A percentile compares a stretch with the other conserved stretches of the same genome.
These are phyloP conservation scores for Phytophthora chlamydospora DNA, from an alignment of 352 stramenopile species.

Conservation along the genomic window DNA sequence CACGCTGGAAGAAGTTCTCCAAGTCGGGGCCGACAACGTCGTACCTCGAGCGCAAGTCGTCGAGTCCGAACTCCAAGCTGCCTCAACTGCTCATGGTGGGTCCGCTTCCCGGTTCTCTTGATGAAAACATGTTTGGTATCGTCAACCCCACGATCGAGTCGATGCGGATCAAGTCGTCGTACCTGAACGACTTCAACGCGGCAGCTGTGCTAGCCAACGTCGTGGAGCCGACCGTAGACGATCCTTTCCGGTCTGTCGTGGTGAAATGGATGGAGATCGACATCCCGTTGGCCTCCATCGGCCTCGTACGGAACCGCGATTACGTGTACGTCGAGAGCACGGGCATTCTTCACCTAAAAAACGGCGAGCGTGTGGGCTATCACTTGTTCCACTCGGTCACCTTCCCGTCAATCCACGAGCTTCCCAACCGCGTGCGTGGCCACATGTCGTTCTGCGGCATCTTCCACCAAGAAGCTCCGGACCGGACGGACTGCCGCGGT, in stretches of 20 bases:
- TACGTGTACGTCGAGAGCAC: slow-evolving; percentile 28
- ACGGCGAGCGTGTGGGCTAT: slow-evolving; percentile 25
- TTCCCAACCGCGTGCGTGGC: slow-evolving; percentile 33
- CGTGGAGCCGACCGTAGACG: slow-evolving; percentile 40
- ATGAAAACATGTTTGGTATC: slow-evolving; percentile 50
- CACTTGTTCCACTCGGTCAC: slow-evolving; percentile 30
- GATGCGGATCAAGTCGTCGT: slow-evolving; percentile 37
- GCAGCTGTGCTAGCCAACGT: slow-evolving; percentile 48
- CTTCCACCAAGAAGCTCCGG: slow-evolving; percentile 29
- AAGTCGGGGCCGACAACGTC: slow-evolving; percentile 19
- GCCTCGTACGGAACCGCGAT: slow-evolving; percentile 28
- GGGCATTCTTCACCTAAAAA: slow-evolving; percentile 11
- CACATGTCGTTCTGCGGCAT: slow-evolving; percentile 51
- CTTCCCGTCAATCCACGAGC: slow-evolving; percentile 23
- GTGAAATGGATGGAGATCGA: slow-evolving; percentile 46
- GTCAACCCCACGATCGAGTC: slow-evolving; percentile 37
- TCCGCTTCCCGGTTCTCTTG: slow-evolving; percentile 31
- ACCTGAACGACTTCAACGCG: slow-evolving; percentile 35
- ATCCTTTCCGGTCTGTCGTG: slow-evolving; percentile 47
- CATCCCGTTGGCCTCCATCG: slow-evolving; percentile 11
- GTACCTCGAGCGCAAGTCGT: slow-evolving; percentile 23
- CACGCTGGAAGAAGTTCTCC: slow-evolving; percentile 28
- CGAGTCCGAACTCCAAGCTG: slow-evolving; percentile 19
- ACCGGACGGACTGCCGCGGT: slow-evolving; percentile 15
- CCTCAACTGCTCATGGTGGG: slow-evolving; percentile 36